Percentiles rank a stretch among this genome's conserved stretches.
Evolutionary conservation across 2,329 filamentous ascomycete genomes (phyloP).

Genomic region (Cyphellophora europaea): DNA sequence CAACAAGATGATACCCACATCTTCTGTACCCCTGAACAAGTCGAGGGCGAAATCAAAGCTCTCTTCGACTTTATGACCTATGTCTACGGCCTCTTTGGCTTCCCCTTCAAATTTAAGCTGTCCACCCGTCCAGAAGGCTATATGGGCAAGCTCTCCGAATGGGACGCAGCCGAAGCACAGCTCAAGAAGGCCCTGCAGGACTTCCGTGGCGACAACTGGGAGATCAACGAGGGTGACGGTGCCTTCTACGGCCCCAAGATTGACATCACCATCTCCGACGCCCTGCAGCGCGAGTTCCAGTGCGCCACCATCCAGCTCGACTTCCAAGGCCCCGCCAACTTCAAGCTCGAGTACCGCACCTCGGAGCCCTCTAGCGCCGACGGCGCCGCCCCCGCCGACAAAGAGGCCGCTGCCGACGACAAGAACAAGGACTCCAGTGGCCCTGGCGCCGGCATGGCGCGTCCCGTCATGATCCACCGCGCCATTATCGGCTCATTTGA

Average conservation of each 20-base stretch:
- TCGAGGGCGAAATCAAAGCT: conserved; percentile 64
- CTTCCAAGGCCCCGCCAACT: conserved; percentile 77
- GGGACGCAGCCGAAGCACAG: conserved; percentile 78
- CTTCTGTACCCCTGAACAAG: conserved; percentile 78
- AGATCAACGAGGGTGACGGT: conserved; percentile 86
- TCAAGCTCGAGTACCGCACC: conserved; percentile 78
- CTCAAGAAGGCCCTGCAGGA: conserved; percentile 69
- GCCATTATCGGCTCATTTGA: conserved; percentile 43
- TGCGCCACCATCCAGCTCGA: conserved; percentile 93
- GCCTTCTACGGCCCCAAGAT: conserved; percentile 99
- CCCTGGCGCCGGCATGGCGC: conserved; percentile 32
- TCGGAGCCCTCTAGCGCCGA: conserved; percentile 48
- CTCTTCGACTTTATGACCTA: conserved; percentile 79
- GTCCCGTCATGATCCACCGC: conserved; percentile 42
- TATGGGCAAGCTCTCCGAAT: conserved; percentile 76
- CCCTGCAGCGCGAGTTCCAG: conserved; percentile 73
- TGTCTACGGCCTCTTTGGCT: conserved; percentile 75
- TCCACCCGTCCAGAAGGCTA: conserved; percentile 86
- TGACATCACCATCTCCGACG: conserved; percentile 88
- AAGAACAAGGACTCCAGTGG: conserved; percentile 25
- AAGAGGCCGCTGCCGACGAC: conserved; percentile 20
- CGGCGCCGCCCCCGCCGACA: conserved; percentile 21
- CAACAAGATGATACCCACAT: conserved; percentile 96
- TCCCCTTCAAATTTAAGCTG: conserved; percentile 88
- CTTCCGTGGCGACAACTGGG: conserved; percentile 71